phyloP scores from a whole-genome alignment of 441 rosid genomes.

The Aquilaria agallochum region DNA sequence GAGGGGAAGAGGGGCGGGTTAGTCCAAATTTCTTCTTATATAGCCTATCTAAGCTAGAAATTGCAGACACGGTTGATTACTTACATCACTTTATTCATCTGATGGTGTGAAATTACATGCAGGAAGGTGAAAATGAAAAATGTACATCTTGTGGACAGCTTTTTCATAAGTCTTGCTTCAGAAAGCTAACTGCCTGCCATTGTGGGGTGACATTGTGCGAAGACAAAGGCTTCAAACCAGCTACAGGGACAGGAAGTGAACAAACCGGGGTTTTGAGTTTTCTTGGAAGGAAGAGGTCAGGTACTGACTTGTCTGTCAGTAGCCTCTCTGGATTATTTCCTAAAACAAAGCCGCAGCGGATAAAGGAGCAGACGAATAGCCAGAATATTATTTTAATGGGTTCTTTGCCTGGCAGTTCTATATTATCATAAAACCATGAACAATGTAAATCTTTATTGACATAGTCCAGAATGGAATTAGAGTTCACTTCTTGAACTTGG shows the following conservation, averaged over 20 bases:
- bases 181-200: conserved; percentile 54
- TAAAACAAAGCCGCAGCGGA: conserved; percentile 38
- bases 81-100: conserved; percentile 9
- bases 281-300: conserved; percentile 33
- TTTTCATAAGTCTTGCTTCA: conserved; percentile 79
- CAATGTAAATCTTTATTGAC: neutral
- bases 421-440: conserved; percentile 26
- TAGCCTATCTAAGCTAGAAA: too few relatives aligned
- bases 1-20: too few relatives aligned
- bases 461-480: too few relatives aligned
- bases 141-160: conserved; percentile 63
- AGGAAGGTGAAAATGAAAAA: conserved; percentile 75
- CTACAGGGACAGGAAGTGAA: neutral
- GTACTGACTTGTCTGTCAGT: conserved; percentile 37
- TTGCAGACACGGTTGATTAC: too few relatives aligned
- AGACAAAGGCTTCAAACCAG: conserved; percentile 19
- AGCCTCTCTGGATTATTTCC: conserved; percentile 66
- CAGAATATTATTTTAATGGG: conserved; percentile 69
- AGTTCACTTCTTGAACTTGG: too few relatives aligned
- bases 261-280: too few relatives aligned
- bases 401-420: conserved; percentile 63
- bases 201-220: conserved; percentile 50
- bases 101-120: conserved; percentile 23
- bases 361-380: conserved; percentile 28
- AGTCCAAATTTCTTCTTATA: too few relatives aligned